Evolutionary conservation across 2,329 filamentous ascomycete genomes (phyloP), one percentile per base, ranked within the genome.

Genomic region (Stylonectria norvegica): DNA sequence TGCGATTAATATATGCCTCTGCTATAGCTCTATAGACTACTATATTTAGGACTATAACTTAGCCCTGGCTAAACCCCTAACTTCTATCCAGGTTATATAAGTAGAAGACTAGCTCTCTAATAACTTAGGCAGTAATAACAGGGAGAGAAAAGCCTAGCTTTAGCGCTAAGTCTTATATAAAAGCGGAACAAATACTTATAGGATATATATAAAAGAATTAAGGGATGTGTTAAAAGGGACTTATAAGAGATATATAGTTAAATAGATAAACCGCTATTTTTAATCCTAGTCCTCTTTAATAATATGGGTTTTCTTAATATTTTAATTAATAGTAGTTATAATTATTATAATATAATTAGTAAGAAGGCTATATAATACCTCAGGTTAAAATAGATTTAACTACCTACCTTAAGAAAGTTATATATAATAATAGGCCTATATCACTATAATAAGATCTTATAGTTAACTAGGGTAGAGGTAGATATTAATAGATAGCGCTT

Each of bases 231-330:
- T 9, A 20, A 11, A 5, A 8, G 25, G 12, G 22, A 25, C 12
- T 12, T 25, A 25, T 25, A 25, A 25, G 22, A 25, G 22, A 25
- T 25, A 25, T 12, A n/a, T n/a, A 20, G 14, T 36, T 12, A 23
- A 36, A 27, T 36, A 31, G 11, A 20, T n/a, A 41, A n/a, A 41
- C 19, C 20, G 11, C 22, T 20, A 20, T 34, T 34, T 14, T 9
- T 34, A 17, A 34, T 34, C 19, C 18, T 19, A 12, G 10, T 34
- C 10, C 18, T 34, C 5, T 17, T 34, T 17, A 34, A 34, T 34
- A 17, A 9, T 10, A 36, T 23, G 1, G 4, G 9, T 17, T 41
- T 30, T 30, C 29, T 11, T 2, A 23, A 8, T 23, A 28, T 34
- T 17, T 34, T 16, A 14, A 19, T 34, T 17, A 34, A 34, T 34